Base-by-base conservation (phyloP, 176 grass and related monocot species). In the Melocanna baccifera region DNA sequence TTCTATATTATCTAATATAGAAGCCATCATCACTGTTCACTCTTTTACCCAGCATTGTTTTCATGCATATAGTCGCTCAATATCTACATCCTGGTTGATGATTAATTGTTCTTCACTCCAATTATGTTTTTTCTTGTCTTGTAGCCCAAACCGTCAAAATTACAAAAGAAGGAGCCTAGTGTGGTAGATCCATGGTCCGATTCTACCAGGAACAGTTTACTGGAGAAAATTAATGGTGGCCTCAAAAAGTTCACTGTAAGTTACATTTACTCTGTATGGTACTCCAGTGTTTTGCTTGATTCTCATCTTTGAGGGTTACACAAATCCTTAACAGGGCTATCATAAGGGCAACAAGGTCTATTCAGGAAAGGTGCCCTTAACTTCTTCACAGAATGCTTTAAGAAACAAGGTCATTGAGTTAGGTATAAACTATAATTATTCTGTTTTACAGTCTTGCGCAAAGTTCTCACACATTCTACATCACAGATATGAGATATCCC, bases 301-400 rank as follows among this genome's bases (percentile, higher is more conserved):
- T 52, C 62, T 76, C 32, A 71, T 64, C 69, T 79, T 84, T 15
- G 55, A 73, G 20, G 50, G 42, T 16, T 81, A 1, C 63, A 36
- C 40, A 53, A 87, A 90, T 68, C 45, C 40, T 83, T 91, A 85
- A 85, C 86, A 99, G 93, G 96, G 96, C 64, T 99, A 86, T 81
- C 41, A 94, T 77, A 81, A 86, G 86, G 96, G 85, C 70, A 96
- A 81, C 71, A 99, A 92, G 89, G 50, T 77, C 12, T 99, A 99
- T 62, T 72, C 82, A 43, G 96, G 93, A 83, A 95, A 94, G 84
- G 84, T 96, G 72, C 79, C 91, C 46, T 86, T 99, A 73, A 90
- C 93, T 84, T 87, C 85, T 80, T 68, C 90, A 13, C 83, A 84
- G 41, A 92, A 94, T 81, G 71, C 30, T 89, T 86, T 89, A 82